phyloP scores from a whole-genome alignment of 2,329 filamentous ascomycete genomes.

The Sporothrix variecibatus region DNA sequence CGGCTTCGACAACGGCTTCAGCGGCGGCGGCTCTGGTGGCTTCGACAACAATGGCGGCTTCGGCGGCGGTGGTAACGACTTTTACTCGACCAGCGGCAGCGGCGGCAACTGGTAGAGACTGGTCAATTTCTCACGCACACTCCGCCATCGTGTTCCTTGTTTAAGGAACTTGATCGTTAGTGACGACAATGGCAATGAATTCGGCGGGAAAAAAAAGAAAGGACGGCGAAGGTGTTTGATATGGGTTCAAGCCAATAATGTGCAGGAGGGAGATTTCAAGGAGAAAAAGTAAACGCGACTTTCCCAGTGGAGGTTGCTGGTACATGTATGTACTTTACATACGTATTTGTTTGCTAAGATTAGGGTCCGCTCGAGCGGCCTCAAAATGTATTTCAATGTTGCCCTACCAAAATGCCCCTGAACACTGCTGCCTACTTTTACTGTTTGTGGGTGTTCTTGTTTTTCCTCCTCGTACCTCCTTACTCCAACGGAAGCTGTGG shows the following conservation, averaged over 20 bases:
- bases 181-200: not conserved
- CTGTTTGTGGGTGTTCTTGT: not conserved
- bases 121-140: too few species aligned
- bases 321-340: slow-evolving; percentile 1
- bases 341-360: not conserved
- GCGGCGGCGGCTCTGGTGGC: not conserved
- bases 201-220: not conserved
- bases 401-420: not conserved
- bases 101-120: not conserved
- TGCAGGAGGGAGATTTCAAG: not conserved
- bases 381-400: not conserved
- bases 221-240: not conserved
- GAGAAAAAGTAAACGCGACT: not conserved
- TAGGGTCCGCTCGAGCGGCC: not conserved
- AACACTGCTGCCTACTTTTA: not conserved
- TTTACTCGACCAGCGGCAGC: not conserved
- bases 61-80: not conserved
- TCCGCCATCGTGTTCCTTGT: not conserved
- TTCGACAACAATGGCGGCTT: not conserved
- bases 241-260: not conserved
- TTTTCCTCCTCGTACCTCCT: not conserved
- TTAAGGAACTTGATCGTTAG: not conserved
- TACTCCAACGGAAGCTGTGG: not conserved
- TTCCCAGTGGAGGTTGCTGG: not conserved
- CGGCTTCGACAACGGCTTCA: not conserved